Evolutionary conservation across 805 yeast species (phyloP).

Genomic region (Wickerhamomyces ciferrii): DNA sequence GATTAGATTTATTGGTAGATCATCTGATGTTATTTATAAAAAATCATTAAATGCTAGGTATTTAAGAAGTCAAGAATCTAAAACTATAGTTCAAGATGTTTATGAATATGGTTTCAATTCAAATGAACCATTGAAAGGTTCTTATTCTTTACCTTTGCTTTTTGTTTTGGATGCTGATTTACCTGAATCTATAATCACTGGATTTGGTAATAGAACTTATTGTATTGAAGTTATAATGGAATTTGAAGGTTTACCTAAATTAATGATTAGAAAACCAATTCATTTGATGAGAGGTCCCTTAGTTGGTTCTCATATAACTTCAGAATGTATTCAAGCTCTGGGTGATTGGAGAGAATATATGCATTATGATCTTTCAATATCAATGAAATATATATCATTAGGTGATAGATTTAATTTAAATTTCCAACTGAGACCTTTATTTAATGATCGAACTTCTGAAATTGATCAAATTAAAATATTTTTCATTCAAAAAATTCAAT

Average conservation of each 20-base stretch:
- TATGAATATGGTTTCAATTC: constrained; percentile 5
- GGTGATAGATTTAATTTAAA: constrained; percentile 7
- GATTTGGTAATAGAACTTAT: constrained; percentile 12
- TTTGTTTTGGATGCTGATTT: constrained; percentile 13
- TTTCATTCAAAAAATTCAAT: constrained; percentile 12
- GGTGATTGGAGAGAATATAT: constrained; percentile 15
- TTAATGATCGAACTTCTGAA: background rate
- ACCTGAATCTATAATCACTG: constrained; percentile 12
- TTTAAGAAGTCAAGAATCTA: background rate
- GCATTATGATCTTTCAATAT: constrained; percentile 10
- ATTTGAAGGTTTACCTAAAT: background rate
- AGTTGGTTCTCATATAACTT: constrained; percentile 6
- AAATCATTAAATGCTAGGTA: constrained; percentile 1
- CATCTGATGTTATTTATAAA: constrained; percentile 4
- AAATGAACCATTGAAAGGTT: constrained; percentile 9
- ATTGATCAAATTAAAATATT: constrained; percentile 10
- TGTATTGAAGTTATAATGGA: constrained; percentile 7
- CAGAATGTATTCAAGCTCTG: constrained; percentile 6
- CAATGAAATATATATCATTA: constrained; percentile 10
- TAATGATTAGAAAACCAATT: constrained; percentile 2
- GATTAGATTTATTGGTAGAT: constrained; percentile 12
- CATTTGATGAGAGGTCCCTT: constrained; percentile 12
- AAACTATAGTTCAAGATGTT: constrained; percentile 9
- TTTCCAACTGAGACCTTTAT: constrained; percentile 6
- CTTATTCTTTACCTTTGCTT: constrained; percentile 18